Conservation (phyloP, 1,284 basidiomycete genomes). For the Salmacisia buchloeana region DNA sequence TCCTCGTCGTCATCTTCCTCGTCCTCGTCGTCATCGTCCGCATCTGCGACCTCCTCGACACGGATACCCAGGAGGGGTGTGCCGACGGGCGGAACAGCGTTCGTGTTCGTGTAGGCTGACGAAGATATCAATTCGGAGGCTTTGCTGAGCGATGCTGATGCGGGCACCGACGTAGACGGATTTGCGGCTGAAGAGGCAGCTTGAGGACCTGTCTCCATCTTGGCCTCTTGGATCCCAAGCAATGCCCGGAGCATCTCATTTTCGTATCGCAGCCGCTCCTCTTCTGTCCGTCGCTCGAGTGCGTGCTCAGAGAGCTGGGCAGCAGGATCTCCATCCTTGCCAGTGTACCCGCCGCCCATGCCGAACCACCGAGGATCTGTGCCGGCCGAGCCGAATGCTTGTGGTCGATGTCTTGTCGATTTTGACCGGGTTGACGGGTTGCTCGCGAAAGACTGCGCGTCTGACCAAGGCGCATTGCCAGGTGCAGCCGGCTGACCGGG, state of each 20-base stretch:
- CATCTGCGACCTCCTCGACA: slow-evolving; percentile 4
- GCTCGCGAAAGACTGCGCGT: slow-evolving; percentile 1
- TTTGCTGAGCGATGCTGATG: neutral
- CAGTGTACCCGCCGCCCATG: slow-evolving; percentile 38
- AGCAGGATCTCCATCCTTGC: slow-evolving; percentile 30
- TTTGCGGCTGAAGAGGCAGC: neutral
- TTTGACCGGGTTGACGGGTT: neutral
- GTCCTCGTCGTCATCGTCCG: slow-evolving; percentile 3
- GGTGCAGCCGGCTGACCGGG: slow-evolving; percentile 10
- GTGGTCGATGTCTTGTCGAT: neutral
- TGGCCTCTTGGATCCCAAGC: slow-evolving; percentile 26
- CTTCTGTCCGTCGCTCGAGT: slow-evolving; percentile 36
- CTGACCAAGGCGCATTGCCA: neutral
- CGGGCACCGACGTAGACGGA: neutral
- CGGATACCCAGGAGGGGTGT: slow-evolving; percentile 1
- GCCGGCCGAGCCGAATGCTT: slow-evolving; percentile 3
- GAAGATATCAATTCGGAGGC: neutral
- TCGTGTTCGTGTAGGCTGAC: neutral
- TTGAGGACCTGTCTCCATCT: neutral
- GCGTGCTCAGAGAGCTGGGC: slow-evolving; percentile 27
- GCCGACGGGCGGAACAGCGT: neutral
- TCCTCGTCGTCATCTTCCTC: slow-evolving; percentile 2
- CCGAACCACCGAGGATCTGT: slow-evolving; percentile 39
- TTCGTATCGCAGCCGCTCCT: slow-evolving; percentile 40
- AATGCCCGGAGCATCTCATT: slow-evolving; percentile 44